These are phyloP conservation scores for Parietaria judaica DNA, from an alignment of 306 rosid species.

Conservation along the genomic window DNA sequence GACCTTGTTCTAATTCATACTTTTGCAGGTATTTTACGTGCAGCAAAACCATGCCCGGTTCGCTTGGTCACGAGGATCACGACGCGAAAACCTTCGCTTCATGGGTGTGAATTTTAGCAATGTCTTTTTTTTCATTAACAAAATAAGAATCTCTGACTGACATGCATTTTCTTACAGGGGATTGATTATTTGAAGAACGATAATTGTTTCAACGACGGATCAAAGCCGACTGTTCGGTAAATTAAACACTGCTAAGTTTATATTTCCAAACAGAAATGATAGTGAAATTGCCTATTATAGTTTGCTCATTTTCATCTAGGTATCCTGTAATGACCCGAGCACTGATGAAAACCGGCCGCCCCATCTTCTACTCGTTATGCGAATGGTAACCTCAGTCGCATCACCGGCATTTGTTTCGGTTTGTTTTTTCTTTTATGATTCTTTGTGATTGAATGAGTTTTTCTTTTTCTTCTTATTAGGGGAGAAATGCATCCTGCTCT, in stretches of 20 bases:
- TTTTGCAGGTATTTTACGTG: slow-evolving; percentile 72
- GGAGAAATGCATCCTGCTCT: slow-evolving; percentile 95
- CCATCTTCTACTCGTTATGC: slow-evolving; percentile 85
- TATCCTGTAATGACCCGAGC: slow-evolving; percentile 90
- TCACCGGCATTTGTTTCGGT: not conserved
- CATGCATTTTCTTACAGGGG: slow-evolving; percentile 49
- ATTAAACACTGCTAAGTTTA: not conserved
- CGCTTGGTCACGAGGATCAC: slow-evolving; percentile 80
- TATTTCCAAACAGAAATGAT: not conserved
- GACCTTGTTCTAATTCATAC: not conserved
- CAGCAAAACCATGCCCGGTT: slow-evolving; percentile 90
- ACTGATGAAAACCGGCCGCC: slow-evolving; percentile 70
- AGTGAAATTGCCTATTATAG: not conserved
- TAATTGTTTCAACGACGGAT: slow-evolving; percentile 62
- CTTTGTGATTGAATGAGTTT: not conserved
- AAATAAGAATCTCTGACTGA: not conserved
- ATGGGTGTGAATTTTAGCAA: slow-evolving; percentile 48
- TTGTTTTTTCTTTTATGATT: not conserved
- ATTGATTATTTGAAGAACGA: slow-evolving; percentile 98
- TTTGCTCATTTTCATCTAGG: slow-evolving; percentile 27
- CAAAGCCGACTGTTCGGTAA: slow-evolving; percentile 75
- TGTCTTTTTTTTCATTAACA: no score
- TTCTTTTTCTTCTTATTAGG: slow-evolving; percentile 26
- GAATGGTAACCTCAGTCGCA: slow-evolving; percentile 55
- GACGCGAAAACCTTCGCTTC: slow-evolving; percentile 89